These are phyloP conservation scores for Moelleriella libera DNA, from an alignment of 2,329 filamentous ascomycete species.

Conservation along the genomic window DNA sequence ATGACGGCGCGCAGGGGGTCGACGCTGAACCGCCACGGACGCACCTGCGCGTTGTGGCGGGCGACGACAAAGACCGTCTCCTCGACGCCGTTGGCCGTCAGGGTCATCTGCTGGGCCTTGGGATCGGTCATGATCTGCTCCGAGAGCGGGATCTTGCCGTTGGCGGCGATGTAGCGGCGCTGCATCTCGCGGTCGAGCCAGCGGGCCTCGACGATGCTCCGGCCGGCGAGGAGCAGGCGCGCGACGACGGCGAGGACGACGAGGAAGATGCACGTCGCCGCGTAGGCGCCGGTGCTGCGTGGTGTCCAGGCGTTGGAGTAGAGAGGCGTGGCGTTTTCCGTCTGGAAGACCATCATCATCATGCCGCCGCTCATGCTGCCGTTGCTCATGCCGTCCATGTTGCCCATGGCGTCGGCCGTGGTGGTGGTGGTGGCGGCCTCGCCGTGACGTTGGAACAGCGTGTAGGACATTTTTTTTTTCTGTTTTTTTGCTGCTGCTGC, in stretches of 20 bases:
- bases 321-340: constrained; percentile 30
- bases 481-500: no score
- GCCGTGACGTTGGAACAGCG: no score
- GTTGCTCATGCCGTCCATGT: background rate
- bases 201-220: constrained; percentile 43
- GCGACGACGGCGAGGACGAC: constrained; percentile 59
- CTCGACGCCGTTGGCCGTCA: constrained; percentile 66
- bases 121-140: constrained; percentile 44
- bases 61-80: constrained; percentile 65
- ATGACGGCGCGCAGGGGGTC: constrained; percentile 61
- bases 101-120: constrained; percentile 48
- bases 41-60: constrained; percentile 30
- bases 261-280: constrained; percentile 84
- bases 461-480: no score
- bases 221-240: constrained; percentile 58
- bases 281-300: constrained; percentile 54
- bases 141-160: constrained; percentile 44
- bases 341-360: constrained; percentile 49
- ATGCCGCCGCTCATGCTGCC: constrained; percentile 4
- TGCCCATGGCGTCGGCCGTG: background rate
- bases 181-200: constrained; percentile 62
- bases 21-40: constrained; percentile 71
- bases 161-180: constrained; percentile 64
- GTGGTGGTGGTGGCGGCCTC: no score
- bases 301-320: constrained; percentile 63